Conservation (phyloP, 139 green algal genomes). For the Chlorella sp. region DNA sequence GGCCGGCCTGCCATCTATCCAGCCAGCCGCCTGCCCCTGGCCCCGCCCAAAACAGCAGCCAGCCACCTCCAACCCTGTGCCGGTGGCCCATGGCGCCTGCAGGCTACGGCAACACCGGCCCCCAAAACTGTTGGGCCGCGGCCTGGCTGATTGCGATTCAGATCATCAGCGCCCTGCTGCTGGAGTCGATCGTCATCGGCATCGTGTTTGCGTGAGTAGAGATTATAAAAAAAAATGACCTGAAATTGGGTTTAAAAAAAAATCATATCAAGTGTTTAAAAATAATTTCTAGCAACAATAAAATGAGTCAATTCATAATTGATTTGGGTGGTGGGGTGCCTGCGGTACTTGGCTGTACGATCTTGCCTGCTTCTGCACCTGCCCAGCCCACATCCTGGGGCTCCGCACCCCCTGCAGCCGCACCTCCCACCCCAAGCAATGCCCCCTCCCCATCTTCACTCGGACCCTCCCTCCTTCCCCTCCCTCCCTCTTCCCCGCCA, state of each 20-base stretch:
- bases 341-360: no score
- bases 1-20: no score
- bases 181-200: conserved; percentile 82
- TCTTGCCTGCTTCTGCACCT: neutral
- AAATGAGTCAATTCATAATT: no score
- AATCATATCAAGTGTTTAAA: no score
- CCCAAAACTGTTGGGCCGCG: conserved; percentile 76
- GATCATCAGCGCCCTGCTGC: conserved; percentile 70
- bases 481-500: no score
- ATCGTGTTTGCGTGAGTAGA: conserved; percentile 77
- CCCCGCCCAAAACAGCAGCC: no score
- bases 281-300: no score
- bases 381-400: neutral
- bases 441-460: conserved; percentile 85
- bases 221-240: no score
- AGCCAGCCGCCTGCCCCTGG: no score
- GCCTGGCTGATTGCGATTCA: conserved; percentile 73
- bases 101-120: conserved; percentile 82
- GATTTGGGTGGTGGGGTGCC: no score
- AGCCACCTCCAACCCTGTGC: neutral
- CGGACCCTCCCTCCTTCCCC: no score
- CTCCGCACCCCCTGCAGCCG: conserved; percentile 39
- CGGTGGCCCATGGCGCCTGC: neutral
- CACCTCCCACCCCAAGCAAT: conserved; percentile 84
- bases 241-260: no score